Evolutionary conservation across 768 basidiomycete genomes (phyloP).

Genomic region (Lyophyllum atratum): DNA sequence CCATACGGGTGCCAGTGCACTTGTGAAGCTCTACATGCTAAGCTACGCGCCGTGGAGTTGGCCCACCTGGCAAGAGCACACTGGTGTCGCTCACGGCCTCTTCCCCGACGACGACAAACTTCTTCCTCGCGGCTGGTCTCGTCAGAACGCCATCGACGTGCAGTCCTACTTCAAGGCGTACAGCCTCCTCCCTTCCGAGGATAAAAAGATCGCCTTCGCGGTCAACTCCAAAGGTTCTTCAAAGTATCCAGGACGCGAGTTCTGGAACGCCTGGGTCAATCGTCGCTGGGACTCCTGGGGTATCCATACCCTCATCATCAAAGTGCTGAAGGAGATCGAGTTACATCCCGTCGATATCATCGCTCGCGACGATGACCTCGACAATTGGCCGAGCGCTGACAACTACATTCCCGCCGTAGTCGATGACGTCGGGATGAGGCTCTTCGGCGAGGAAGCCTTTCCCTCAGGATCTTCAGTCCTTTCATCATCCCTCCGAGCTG

Average conservation of each 20-base stretch:
- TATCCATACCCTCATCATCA: slow-evolving; percentile 12
- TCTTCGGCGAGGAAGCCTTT: slow-evolving; percentile 15
- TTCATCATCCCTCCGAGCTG: neutral
- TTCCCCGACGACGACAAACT: slow-evolving; percentile 13
- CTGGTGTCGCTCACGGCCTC: neutral
- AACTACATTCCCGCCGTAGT: slow-evolving; percentile 9
- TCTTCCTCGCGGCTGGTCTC: slow-evolving; percentile 14
- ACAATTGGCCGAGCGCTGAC: slow-evolving; percentile 9
- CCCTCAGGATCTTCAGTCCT: neutral
- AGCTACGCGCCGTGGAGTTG: neutral
- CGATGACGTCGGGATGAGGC: slow-evolving; percentile 1
- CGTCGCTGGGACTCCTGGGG: slow-evolving; percentile 8
- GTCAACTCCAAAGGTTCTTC: neutral
- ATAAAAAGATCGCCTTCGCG: slow-evolving; percentile 11
- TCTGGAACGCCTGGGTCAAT: slow-evolving; percentile 13
- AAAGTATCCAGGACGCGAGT: slow-evolving; percentile 13
- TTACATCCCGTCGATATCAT: slow-evolving; percentile 8
- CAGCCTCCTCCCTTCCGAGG: neutral
- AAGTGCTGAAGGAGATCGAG: slow-evolving; percentile 2
- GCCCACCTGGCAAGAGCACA: neutral
- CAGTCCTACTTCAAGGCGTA: slow-evolving; percentile 17
- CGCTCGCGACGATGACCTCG: neutral
- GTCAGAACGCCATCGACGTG: slow-evolving; percentile 8
- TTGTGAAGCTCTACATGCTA: neutral
- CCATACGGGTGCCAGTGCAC: neutral